Base-by-base conservation (phyloP, 2,329 filamentous ascomycete species). In the Penicillium digitatum region DNA sequence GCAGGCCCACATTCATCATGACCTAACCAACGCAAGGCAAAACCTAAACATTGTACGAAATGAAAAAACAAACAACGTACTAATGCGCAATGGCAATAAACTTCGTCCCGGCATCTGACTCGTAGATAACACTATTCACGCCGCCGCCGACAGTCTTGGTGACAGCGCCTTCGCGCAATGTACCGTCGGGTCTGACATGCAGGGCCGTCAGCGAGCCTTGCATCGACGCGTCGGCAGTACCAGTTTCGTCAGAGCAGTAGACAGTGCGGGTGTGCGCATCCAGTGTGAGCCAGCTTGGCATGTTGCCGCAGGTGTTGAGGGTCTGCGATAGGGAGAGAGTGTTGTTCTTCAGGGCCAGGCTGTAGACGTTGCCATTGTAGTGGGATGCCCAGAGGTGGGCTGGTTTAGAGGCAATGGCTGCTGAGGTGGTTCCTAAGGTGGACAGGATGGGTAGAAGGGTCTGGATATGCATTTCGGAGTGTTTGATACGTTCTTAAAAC, bases 81-180 rank as follows among this genome's bases (percentile, higher is more conserved):
- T 74, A 74, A 56, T 75, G 70, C 46, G 72, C 72, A 59, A 75
- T 65, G 16, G 70, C 72, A 38, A 73, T 50, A 44, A 63, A 73
- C 46, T 69, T 64, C 11, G 52, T 46, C 3, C 63, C 65, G 2
- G 58, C 39, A 1, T 52, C 64, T 9, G 53, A 64, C 22, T 61
- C 59, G 46, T 70, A 74, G 16, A 74, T 62, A 8, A 69, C 65
- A 59, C 67, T 73, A 46, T 67, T 56, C 10, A 74, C 72, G 1
- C 70, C 70, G 9, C 70, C 66, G 0, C 66, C 66, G 14, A 70
- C 56, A 0, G 69, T 65, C 2, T 58, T 34, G 5, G 56, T 56
- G 24, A 58, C 63, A 9, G 63, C 63, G 8, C 63, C 24, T 38
- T 69, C 57, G 0, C 50, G 59, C 44, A 72, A 50, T 9, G 48